These are phyloP conservation scores for Leishmania aethiopica DNA, from an alignment of 208 protist species.

Conservation along the genomic window DNA sequence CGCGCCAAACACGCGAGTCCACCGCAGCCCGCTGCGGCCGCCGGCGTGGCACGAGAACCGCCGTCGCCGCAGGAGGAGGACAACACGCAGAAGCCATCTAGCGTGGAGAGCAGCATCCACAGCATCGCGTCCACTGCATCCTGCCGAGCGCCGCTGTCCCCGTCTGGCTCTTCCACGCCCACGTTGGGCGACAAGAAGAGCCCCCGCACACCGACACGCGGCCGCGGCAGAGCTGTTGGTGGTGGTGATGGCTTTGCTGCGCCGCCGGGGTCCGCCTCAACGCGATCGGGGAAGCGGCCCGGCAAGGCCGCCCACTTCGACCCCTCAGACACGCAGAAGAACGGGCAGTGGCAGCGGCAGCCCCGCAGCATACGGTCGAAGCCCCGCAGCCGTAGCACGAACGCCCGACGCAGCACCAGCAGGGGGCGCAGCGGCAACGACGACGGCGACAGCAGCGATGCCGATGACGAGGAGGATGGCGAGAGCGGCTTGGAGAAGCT, in stretches of 20 bases:
- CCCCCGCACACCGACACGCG: neutral
- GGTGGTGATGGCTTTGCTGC: neutral
- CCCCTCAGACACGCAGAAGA: neutral
- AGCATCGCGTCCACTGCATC: slow-evolving; percentile 22
- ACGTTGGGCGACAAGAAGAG: too few species aligned
- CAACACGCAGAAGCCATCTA: slow-evolving; percentile 30
- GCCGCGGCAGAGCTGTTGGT: neutral
- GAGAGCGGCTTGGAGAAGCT: slow-evolving; percentile 8
- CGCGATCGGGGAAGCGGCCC: neutral
- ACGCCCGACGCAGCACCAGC: neutral
- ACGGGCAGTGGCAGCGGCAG: neutral
- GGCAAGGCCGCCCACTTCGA: neutral
- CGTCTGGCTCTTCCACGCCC: neutral
- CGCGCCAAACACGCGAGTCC: neutral
- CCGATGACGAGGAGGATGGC: neutral
- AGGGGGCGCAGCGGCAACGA: neutral
- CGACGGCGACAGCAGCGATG: neutral
- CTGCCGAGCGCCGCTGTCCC: neutral
- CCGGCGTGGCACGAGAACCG: neutral
- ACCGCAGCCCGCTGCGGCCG: neutral
- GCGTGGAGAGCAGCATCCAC: slow-evolving; percentile 9
- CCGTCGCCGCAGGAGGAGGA: slow-evolving; percentile 24
- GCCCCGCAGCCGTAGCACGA: neutral
- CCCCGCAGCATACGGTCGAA: neutral
- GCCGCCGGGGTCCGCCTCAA: neutral